A percentile compares a stretch with the other conserved stretches of the same genome.
These are phyloP conservation scores for Rhizopus delemar DNA, from an alignment of 371 early-diverging fungal species.

Conservation along the genomic window DNA sequence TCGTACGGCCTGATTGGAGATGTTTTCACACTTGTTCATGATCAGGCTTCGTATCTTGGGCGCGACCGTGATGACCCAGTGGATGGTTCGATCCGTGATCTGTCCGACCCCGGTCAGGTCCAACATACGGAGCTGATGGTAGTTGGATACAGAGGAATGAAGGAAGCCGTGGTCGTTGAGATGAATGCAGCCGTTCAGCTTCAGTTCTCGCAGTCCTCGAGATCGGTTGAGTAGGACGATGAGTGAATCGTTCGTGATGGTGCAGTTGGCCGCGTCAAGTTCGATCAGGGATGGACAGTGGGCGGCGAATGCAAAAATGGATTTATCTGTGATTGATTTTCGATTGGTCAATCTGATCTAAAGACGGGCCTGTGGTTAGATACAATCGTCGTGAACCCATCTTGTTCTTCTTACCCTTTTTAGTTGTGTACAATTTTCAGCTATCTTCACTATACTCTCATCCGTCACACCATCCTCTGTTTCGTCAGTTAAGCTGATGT, in stretches of 20 bases:
- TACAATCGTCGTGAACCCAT: constrained; percentile 1
- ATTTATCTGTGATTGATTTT: constrained; percentile 48
- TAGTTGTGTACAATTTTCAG: constrained; percentile 37
- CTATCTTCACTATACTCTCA: constrained; percentile 38
- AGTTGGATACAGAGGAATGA: constrained; percentile 29
- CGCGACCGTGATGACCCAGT: constrained; percentile 51
- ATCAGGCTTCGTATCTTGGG: constrained; percentile 62
- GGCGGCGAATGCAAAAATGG: constrained; percentile 51
- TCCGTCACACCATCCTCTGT: constrained; percentile 41
- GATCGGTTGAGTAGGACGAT: constrained; percentile 44
- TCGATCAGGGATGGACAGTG: constrained; percentile 59
- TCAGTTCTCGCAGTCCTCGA: constrained; percentile 60
- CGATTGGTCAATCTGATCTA: constrained; percentile 67
- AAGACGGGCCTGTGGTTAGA: constrained; percentile 3
- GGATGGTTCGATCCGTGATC: constrained; percentile 57
- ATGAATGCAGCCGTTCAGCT: constrained; percentile 43
- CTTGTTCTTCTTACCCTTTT: constrained; percentile 37
- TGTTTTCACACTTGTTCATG: constrained; percentile 59
- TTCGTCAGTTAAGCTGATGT: constrained; percentile 42
- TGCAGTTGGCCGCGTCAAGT: constrained; percentile 60
- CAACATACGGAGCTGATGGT: constrained; percentile 62
- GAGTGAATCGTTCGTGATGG: constrained; percentile 53
- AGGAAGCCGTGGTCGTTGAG: constrained; percentile 55
- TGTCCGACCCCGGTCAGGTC: constrained; percentile 55
- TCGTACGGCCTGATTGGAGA: constrained; percentile 57